Evolutionary conservation across 371 early-diverging fungal species (phyloP).

Genomic region (Massospora cicadina): DNA sequence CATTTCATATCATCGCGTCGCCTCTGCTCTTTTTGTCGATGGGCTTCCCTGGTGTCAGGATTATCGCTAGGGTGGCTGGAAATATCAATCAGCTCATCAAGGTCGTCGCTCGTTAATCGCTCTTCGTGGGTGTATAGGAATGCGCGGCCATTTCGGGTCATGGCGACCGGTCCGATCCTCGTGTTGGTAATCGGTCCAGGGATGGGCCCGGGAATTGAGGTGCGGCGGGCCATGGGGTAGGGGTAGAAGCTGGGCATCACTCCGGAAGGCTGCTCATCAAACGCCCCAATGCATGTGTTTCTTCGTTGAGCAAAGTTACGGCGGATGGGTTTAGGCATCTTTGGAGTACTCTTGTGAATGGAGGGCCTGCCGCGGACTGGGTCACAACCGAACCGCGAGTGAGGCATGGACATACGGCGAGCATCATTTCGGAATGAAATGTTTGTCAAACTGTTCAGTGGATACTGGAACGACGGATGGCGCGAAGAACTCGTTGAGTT

Average conservation of each 20-base stretch:
- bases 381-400: background rate
- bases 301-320: background rate
- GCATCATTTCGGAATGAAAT: background rate
- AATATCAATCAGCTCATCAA: background rate
- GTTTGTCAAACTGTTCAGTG: background rate
- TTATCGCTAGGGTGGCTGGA: background rate
- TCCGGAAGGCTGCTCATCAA: background rate
- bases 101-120: background rate
- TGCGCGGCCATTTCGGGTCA: background rate
- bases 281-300: background rate
- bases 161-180: background rate
- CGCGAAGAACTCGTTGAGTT: background rate
- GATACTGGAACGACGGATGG: background rate
- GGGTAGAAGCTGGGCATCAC: background rate
- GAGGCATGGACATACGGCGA: background rate
- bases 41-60: background rate
- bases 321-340: background rate
- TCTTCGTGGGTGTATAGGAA: background rate
- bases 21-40: background rate
- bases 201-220: background rate
- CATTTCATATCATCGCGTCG: background rate
- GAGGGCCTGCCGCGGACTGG: background rate
- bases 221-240: background rate
- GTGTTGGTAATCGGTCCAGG: background rate
- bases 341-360: background rate